Evolutionary conservation across 495 filamentous ascomycete species (phyloP), one percentile per base, ranked within the genome.

Genomic region (Trichoderma asperelloides): DNA sequence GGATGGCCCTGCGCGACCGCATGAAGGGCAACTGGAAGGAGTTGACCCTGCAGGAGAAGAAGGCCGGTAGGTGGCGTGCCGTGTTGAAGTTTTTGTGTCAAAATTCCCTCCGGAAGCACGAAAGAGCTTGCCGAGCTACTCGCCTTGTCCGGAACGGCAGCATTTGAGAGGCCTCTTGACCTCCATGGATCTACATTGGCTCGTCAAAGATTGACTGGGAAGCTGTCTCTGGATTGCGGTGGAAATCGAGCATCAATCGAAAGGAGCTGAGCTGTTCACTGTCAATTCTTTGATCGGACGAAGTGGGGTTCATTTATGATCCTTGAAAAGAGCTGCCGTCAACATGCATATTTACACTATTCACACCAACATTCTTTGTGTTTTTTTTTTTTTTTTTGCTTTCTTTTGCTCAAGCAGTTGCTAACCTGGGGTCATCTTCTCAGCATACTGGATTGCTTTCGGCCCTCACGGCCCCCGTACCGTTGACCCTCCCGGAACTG

Each of bases 371-470:
- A 7, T 60, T 15, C 51, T 60, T 39, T 27, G 23, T n/a, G 6
- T 63, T 39, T 43, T 0, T 45, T 21, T 23, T 33, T 51, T 37
- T 47, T 27, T 47, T 33, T 28, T 47, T 45, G 43, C 18, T 9
- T 3, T 45, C 43, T 12, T n/a, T 47, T 47, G 43, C 43, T 47
- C 43, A 2, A 64, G 57, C 65, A 73, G 69, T 67, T 70, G 65
- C 73, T 73, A 69, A 69, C 70, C 66, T 69, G 67, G 67, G 2
- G 9, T 28, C 27, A 1, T 30, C 25, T 51, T 64, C 66, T 75
- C 77, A 98, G 95, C 95, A 71, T 98, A 97, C 89, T 98, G 89
- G 88, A 96, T 98, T 73, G 93, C 95, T 70, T 98, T 98, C 77
- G 95, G 95, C 65, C 84, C 92, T 69, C 96, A 98, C 78, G 95